Percentiles rank a stretch among this genome's conserved stretches.
Conservation (phyloP, 2,329 filamentous ascomycete species). For the Penicillium rolfsii region DNA sequence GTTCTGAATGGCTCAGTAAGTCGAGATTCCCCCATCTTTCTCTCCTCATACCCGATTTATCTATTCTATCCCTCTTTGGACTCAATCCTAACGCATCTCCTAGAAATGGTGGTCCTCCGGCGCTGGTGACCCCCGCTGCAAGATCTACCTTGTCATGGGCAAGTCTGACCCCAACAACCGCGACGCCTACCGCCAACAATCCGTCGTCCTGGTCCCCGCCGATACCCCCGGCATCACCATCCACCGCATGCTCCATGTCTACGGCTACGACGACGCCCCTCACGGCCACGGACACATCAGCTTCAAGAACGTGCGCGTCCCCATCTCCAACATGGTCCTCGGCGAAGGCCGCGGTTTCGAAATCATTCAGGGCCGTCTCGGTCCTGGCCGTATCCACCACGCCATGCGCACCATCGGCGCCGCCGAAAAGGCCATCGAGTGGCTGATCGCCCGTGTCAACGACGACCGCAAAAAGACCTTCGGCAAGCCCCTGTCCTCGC, state of each 20-base stretch:
- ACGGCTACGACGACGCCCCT: constrained; percentile 97
- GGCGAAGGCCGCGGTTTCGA: constrained; percentile 95
- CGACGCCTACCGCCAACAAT: constrained; percentile 86
- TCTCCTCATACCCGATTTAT: background rate
- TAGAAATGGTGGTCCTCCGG: constrained; percentile 99
- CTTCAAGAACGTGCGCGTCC: constrained; percentile 89
- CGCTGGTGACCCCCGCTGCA: constrained; percentile 87
- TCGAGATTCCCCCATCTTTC: constrained; percentile 8
- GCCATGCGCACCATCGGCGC: constrained; percentile 94
- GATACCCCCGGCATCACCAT: constrained; percentile 84
- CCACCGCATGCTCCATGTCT: constrained; percentile 89
- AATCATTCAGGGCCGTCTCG: constrained; percentile 95
- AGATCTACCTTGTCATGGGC: constrained; percentile 95
- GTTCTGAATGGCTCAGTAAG: constrained; percentile 82
- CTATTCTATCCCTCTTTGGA: no score
- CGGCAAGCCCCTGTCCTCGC: constrained; percentile 80
- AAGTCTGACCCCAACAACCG: constrained; percentile 78
- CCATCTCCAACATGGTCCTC: constrained; percentile 79
- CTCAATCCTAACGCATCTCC: background rate
- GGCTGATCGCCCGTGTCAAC: constrained; percentile 93
- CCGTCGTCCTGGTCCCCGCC: constrained; percentile 84
- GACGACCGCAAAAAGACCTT: constrained; percentile 90
- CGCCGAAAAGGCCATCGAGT: constrained; percentile 88
- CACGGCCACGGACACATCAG: constrained; percentile 93
- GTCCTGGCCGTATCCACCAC: constrained; percentile 95